A percentile compares a stretch with the other conserved stretches of the same genome.
Conservation (phyloP, 805 yeast genomes). For the Kazachstania bromeliacearum region DNA sequence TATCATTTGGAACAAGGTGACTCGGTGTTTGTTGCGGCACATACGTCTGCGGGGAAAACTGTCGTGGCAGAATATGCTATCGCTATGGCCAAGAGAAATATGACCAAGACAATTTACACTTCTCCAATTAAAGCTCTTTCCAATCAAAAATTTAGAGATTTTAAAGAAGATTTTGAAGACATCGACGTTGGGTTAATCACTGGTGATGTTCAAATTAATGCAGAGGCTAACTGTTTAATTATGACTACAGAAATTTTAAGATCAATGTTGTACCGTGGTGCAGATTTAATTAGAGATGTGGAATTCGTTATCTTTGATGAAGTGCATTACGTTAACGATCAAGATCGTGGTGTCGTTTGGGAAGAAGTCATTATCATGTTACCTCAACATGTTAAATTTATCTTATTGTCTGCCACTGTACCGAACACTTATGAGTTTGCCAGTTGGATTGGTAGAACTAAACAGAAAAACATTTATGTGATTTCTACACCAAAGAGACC, state of each 20-base stretch:
- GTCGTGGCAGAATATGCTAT: conserved; percentile 98
- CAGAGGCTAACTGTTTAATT: conserved; percentile 90
- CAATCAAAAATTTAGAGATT: conserved; percentile 84
- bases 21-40: conserved; percentile 97
- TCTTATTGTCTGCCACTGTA: conserved; percentile 89
- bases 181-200: conserved; percentile 89
- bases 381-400: conserved; percentile 91
- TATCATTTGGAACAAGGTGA: conserved; percentile 96
- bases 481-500: conserved; percentile 96
- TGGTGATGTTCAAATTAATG: conserved; percentile 95
- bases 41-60: conserved; percentile 97
- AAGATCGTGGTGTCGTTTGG: conserved; percentile 98
- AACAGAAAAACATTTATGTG: conserved; percentile 90
- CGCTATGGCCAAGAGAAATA: conserved; percentile 90
- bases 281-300: conserved; percentile 91
- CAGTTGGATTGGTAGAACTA: conserved; percentile 96
- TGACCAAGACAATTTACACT: conserved; percentile 94
- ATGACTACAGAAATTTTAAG: conserved; percentile 97
- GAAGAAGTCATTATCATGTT: conserved; percentile 97
- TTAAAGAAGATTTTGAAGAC: conserved; percentile 67
- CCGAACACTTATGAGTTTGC: conserved; percentile 99
- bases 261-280: conserved; percentile 93
- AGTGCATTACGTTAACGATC: conserved; percentile 95
- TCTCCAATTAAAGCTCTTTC: conserved; percentile 90
- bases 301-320: conserved; percentile 97